These are phyloP conservation scores for Aspergillus sp. DNA, from an alignment of 2,329 filamentous ascomycete genomes.

Conservation along the genomic window DNA sequence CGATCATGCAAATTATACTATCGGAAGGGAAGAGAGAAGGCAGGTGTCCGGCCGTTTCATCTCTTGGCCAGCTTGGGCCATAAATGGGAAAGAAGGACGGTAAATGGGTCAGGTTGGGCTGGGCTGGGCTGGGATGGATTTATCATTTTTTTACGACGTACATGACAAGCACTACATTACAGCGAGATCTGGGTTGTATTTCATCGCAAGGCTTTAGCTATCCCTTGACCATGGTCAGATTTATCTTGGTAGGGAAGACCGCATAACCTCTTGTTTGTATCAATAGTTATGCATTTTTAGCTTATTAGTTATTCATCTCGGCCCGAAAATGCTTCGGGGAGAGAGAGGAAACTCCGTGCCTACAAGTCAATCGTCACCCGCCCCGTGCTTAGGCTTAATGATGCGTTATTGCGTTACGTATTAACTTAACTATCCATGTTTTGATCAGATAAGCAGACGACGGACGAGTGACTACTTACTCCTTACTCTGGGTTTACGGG, in stretches of 20 bases:
- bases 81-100: neutral
- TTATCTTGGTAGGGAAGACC: neutral
- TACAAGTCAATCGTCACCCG: neutral
- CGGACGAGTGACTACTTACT: neutral
- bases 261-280: slow-evolving; percentile 8
- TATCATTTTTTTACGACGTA: slow-evolving; percentile 24
- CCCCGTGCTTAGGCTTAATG: neutral
- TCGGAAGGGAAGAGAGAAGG: neutral
- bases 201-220: slow-evolving; percentile 11
- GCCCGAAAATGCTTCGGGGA: neutral
- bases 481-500: neutral
- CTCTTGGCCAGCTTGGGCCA: neutral
- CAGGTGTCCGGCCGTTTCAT: neutral
- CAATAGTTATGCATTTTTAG: slow-evolving; percentile 4
- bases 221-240: neutral
- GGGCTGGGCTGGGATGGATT: neutral
- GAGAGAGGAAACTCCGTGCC: neutral
- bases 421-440: neutral
- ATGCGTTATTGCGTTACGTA: neutral
- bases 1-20: slow-evolving; percentile 4
- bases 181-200: slow-evolving; percentile 19
- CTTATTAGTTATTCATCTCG: neutral
- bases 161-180: slow-evolving; percentile 18
- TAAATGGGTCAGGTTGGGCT: neutral
- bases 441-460: neutral